Base-by-base conservation (phyloP, 306 rosid genomes). In the Dalbergia oliveri region DNA sequence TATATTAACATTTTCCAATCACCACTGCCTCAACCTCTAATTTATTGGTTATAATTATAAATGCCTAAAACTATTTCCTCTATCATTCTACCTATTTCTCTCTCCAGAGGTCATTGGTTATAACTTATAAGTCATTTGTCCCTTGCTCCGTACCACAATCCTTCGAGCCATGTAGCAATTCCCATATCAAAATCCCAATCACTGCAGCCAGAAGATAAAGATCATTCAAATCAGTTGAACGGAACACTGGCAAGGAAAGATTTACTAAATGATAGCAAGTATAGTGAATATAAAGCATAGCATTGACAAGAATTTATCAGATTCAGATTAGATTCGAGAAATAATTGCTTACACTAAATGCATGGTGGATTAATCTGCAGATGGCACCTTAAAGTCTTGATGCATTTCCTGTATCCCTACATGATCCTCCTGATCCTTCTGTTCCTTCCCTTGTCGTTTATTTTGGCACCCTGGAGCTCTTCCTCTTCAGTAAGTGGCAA, bases 181-280 rank as follows among this genome's bases (percentile, higher is more conserved):
- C 31, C 31, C 31, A 26, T 26, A 26, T 14, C 37, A 65, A 79
- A 84, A 59, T 66, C 62, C 68, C 45, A 60, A 63, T 31, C 45
- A 64, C 69, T 43, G 53, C 78, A 61, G 62, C 72, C 73, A 77
- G 66, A 75, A 75, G 59, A 79, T 70, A 64, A 65, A 61, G 79
- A 44, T 26, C 34, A 62, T 50, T 75, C 35, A 11, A 65, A 31
- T 31, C 53, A 15, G 60, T 69, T 69, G 21, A 69, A 60, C 34
- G 79, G 76, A 84, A 75, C 78, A 54, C 37, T 19, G 41, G 63
- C 39, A 9, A 70, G 61, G 70, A 64, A 75, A 71, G 53, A 80
- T 37, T 33, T 63, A 45, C 67, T 39, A 56, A 59, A 41, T 69
- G 31, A n/a, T n/a, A 34, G 21, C 11, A 33, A 14, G 51, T 23